Base-by-base conservation (phyloP, 306 rosid species). In the Trichosanthes truncata region DNA sequence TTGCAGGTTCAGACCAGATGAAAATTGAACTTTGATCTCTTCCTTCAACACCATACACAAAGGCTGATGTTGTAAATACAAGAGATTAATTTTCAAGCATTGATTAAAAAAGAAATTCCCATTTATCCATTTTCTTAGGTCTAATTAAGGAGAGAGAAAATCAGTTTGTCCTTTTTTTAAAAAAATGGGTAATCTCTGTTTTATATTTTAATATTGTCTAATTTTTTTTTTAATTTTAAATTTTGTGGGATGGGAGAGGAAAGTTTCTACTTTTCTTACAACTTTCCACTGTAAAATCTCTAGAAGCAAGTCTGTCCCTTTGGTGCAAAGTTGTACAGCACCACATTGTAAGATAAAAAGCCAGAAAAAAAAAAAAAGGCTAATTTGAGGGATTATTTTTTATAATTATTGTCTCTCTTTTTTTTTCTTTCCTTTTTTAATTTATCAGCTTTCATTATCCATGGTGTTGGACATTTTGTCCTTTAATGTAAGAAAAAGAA, bases 11-110 rank as follows among this genome's bases (percentile, higher is more conserved):
- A 91, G 88, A 86, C 25, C 87, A 80, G 68, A 88, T 90, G 96
- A 91, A 93, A 90, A 60, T 89, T 85, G 96, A 93, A 87, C 96
- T 88, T 68, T 91, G 88, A 93, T 86, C 85, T 51, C 83, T 88
- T 81, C 69, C 33, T 35, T 78, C 73, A 51, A 84, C 61, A 87
- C 81, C 82, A 55, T 52, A 78, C 57, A 76, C 66, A 67, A 83
- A 83, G 83, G 86, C 83, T 84, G 81, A 83, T 85, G 81, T 81
- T 89, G 93, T 93, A 89, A 66, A 91, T 89, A 91, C 81, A 82
- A 89, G 88, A 79, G 80, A 87, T 79, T 86, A 86, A 80, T 84
- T 23, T 77, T 52, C 79, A 84, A 87, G 77, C 74, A 84, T 87
- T 85, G 75, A 73, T 67, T 23, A 43, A 8, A 9, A 23, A 59